Evolutionary conservation across 2,329 filamentous ascomycete species (phyloP).

Genomic region (Rutstroemia sp.): DNA sequence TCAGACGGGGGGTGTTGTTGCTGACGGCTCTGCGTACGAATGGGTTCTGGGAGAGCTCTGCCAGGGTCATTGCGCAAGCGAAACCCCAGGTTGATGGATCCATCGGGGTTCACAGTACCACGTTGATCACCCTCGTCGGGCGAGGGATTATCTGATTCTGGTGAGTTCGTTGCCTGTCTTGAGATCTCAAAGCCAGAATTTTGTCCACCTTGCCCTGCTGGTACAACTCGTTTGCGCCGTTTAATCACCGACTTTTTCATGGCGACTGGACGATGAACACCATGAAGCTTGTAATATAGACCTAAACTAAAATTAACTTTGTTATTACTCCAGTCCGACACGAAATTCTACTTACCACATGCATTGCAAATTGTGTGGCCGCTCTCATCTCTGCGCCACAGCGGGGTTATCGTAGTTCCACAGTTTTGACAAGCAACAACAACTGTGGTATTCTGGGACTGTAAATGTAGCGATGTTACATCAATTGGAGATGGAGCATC

Average conservation of each 20-base stretch:
- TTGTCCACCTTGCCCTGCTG: slow-evolving; percentile 49
- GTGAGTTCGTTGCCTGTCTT: slow-evolving; percentile 25
- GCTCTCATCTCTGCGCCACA: slow-evolving; percentile 90
- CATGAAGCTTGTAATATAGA: slow-evolving; percentile 89
- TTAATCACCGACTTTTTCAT: slow-evolving; percentile 99
- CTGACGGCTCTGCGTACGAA: slow-evolving; percentile 19
- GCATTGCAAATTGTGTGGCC: slow-evolving; percentile 98
- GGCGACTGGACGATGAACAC: slow-evolving; percentile 84
- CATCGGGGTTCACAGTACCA: slow-evolving; percentile 54
- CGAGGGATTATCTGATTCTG: slow-evolving; percentile 27
- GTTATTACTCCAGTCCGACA: not conserved
- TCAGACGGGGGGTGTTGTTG: slow-evolving; percentile 35
- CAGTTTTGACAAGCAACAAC: slow-evolving; percentile 96
- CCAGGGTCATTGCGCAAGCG: slow-evolving; percentile 37
- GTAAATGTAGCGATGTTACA: slow-evolving; percentile 39
- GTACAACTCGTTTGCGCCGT: slow-evolving; percentile 87
- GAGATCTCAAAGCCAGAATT: slow-evolving; percentile 41
- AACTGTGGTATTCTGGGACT: slow-evolving; percentile 44
- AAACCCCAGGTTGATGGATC: slow-evolving; percentile 55
- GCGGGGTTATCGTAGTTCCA: slow-evolving; percentile 87
- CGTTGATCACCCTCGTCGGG: slow-evolving; percentile 27
- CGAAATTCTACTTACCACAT: slow-evolving; percentile 62
- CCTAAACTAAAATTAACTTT: slow-evolving; percentile 44
- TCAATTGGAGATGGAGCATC: slow-evolving; percentile 39
- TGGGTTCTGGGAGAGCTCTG: slow-evolving; percentile 26